phyloP scores from a whole-genome alignment of 2,329 filamentous ascomycete species.

The Aureobasidium vineae region DNA sequence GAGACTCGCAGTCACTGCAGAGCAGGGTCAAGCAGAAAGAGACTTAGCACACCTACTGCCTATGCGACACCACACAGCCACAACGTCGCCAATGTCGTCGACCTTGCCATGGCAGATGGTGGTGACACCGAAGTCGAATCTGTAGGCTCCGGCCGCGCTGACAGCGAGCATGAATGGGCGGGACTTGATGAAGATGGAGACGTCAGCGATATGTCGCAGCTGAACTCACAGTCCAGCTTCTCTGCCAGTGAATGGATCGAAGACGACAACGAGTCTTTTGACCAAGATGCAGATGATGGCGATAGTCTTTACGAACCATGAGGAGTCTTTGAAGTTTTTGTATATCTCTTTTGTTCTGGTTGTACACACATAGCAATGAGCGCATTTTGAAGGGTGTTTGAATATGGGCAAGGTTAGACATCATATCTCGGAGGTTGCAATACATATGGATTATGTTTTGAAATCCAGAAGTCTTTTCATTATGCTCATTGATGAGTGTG shows the following conservation, averaged over 20 bases:
- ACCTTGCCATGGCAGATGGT: slow-evolving; percentile 36
- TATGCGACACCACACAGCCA: slow-evolving; percentile 71
- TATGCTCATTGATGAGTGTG: background rate
- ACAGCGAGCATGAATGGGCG: slow-evolving; percentile 18
- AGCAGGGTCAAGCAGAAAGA: slow-evolving; percentile 40
- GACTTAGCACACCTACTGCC: slow-evolving; percentile 56
- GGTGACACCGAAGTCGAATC: slow-evolving; percentile 37
- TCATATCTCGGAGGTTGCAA: background rate
- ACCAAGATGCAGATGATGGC: background rate
- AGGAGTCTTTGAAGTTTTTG: slow-evolving; percentile 7
- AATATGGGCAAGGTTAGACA: background rate
- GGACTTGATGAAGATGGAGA: slow-evolving; percentile 17
- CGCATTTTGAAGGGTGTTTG: background rate
- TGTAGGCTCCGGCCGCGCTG: slow-evolving; percentile 20
- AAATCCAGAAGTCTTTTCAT: background rate
- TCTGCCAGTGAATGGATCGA: slow-evolving; percentile 12
- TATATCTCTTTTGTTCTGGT: background rate
- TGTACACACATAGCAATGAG: slow-evolving; percentile 12
- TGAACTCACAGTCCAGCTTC: background rate
- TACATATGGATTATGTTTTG: background rate
- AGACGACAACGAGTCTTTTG: slow-evolving; percentile 7
- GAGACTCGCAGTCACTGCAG: slow-evolving; percentile 16
- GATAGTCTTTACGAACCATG: slow-evolving; percentile 20
- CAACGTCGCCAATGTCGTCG: slow-evolving; percentile 37
- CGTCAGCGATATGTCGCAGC: background rate